Percentiles rank a stretch among this genome's conserved stretches.
phyloP scores from a whole-genome alignment of 495 filamentous ascomycete species.

The Podospora tetraspora region DNA sequence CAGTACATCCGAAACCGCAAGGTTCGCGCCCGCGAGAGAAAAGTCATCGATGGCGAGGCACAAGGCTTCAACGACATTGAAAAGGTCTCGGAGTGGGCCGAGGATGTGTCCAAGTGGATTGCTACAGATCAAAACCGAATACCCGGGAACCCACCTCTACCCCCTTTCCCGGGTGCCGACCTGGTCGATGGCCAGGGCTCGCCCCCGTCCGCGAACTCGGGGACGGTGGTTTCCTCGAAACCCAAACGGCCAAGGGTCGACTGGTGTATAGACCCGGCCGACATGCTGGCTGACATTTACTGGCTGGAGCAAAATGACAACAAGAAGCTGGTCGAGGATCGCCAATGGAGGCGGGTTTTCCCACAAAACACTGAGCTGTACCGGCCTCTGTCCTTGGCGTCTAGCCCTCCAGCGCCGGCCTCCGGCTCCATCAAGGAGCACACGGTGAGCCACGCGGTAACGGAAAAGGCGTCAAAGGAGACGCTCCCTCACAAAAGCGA shows the following conservation, averaged over 20 bases:
- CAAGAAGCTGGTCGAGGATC: slow-evolving; percentile 69
- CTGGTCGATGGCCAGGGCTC: slow-evolving; percentile 28
- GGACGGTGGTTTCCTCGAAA: slow-evolving; percentile 37
- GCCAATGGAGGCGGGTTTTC: slow-evolving; percentile 65
- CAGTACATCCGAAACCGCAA: slow-evolving; percentile 84
- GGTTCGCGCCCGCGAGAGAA: slow-evolving; percentile 66
- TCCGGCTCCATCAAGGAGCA: slow-evolving; percentile 24
- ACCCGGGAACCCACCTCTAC: slow-evolving; percentile 51
- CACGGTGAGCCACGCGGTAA: slow-evolving; percentile 10
- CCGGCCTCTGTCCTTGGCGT: slow-evolving; percentile 18
- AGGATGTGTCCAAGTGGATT: slow-evolving; percentile 53
- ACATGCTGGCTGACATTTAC: slow-evolving; percentile 76
- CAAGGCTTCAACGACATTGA: slow-evolving; percentile 70
- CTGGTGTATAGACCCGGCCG: slow-evolving; percentile 71
- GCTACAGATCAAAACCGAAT: slow-evolving; percentile 31
- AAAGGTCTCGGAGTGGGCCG: slow-evolving; percentile 68
- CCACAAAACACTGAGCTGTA: slow-evolving; percentile 32
- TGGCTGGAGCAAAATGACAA: slow-evolving; percentile 79
- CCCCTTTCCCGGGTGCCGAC: slow-evolving; percentile 47
- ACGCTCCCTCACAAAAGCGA: slow-evolving; percentile 18
- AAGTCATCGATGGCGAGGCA: slow-evolving; percentile 61
- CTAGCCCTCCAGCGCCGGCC: slow-evolving; percentile 14
- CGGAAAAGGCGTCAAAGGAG: slow-evolving; percentile 17
- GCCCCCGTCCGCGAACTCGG: slow-evolving; percentile 28
- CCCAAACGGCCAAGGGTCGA: slow-evolving; percentile 64